These are phyloP conservation scores for Curvularia sp. DNA, from an alignment of 2,329 filamentous ascomycete genomes.

Conservation along the genomic window DNA sequence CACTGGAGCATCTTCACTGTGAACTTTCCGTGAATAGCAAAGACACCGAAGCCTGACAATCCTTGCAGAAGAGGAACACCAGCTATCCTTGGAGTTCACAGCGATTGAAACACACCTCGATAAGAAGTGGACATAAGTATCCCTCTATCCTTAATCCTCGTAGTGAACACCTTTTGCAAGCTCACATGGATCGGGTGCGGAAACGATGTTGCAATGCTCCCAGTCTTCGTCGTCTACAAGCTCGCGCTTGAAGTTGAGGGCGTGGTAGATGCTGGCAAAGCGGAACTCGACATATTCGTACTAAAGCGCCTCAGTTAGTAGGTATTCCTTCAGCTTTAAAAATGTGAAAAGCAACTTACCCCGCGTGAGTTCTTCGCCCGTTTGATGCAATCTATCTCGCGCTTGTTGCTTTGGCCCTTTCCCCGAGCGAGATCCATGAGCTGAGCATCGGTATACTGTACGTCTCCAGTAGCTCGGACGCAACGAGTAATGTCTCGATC, in stretches of 20 bases:
- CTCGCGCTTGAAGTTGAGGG: conserved; percentile 53
- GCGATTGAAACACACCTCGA: neutral
- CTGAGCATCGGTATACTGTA: conserved; percentile 48
- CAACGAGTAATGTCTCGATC: conserved; percentile 55
- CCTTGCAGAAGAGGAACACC: neutral
- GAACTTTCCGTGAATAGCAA: neutral
- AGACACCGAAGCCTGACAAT: neutral
- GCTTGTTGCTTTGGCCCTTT: conserved; percentile 41
- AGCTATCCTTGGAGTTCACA: neutral
- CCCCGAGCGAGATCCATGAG: conserved; percentile 51
- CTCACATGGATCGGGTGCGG: conserved; percentile 54
- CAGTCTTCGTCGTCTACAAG: conserved; percentile 53
- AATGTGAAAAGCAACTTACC: conserved; percentile 42
- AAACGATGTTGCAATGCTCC: conserved; percentile 55
- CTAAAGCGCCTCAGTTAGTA: conserved; percentile 39
- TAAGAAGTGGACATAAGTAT: neutral
- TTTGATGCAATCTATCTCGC: conserved; percentile 56
- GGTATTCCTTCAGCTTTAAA: neutral
- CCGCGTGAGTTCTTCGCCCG: conserved; percentile 50
- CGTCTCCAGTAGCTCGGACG: conserved; percentile 53
- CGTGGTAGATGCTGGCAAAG: conserved; percentile 57
- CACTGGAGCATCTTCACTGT: neutral
- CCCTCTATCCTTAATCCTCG: conserved; percentile 29
- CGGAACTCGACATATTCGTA: conserved; percentile 56
- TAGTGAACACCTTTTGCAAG: conserved; percentile 36